phyloP scores from a whole-genome alignment of 352 stramenopile species.

The Phytopythium aichiense region DNA sequence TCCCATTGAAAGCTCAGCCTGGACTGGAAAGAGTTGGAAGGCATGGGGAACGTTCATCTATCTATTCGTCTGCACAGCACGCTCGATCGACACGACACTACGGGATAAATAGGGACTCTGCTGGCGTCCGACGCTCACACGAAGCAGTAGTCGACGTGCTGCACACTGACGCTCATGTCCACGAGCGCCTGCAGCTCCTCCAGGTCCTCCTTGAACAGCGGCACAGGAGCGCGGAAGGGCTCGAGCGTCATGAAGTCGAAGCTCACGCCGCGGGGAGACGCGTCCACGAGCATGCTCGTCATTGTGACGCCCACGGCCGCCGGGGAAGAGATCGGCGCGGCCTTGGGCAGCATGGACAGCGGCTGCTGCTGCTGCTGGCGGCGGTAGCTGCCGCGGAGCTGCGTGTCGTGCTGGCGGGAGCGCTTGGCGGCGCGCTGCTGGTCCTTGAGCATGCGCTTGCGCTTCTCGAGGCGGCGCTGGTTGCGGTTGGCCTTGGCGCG shows the following conservation, averaged over 20 bases:
- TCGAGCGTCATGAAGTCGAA: constrained; percentile 17
- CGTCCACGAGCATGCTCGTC: not conserved
- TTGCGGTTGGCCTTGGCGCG: constrained; percentile 53
- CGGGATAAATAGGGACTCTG: constrained; percentile 2
- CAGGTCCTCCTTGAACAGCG: constrained; percentile 33
- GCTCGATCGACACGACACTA: not conserved
- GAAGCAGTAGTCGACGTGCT: not conserved
- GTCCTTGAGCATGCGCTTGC: constrained; percentile 25
- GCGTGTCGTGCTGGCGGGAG: not conserved
- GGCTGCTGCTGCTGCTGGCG: not conserved
- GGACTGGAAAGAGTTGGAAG: not conserved
- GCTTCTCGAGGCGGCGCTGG: constrained; percentile 46
- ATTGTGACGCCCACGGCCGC: not conserved
- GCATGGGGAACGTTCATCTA: not conserved
- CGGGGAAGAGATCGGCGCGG: not conserved
- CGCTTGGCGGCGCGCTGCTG: constrained; percentile 8
- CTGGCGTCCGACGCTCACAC: not conserved
- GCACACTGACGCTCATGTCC: constrained; percentile 14
- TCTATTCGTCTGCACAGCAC: not conserved
- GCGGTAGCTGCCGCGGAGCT: not conserved
- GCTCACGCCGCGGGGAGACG: constrained; percentile 20
- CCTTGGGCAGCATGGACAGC: not conserved
- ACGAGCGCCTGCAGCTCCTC: constrained; percentile 34
- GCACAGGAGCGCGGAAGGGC: constrained; percentile 27
- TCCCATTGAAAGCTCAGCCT: not conserved